These are phyloP conservation scores for Halenospora varia DNA, from an alignment of 495 filamentous ascomycete genomes.

Conservation along the genomic window DNA sequence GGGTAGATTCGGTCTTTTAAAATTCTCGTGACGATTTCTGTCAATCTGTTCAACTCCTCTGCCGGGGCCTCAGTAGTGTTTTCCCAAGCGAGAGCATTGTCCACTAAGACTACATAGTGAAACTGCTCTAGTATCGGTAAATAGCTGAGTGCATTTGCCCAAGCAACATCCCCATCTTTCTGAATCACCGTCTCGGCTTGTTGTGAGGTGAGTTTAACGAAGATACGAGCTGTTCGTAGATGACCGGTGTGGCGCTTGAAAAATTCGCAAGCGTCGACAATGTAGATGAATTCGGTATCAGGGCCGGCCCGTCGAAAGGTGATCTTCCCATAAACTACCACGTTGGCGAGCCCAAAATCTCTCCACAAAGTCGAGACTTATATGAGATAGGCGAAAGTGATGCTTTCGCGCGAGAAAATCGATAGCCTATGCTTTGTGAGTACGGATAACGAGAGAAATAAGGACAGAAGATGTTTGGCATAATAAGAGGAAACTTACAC, in stretches of 20 bases:
- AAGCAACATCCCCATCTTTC: not conserved
- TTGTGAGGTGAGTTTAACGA: not conserved
- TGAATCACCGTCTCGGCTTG: not conserved
- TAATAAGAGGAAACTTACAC: too few species aligned
- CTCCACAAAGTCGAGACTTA: not conserved
- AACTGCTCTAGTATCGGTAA: not conserved
- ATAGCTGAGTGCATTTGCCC: not conserved
- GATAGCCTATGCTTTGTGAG: not conserved
- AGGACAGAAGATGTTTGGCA: not conserved
- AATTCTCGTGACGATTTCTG: too few species aligned
- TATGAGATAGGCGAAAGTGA: not conserved
- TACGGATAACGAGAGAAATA: not conserved
- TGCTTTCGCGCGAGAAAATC: too few species aligned
- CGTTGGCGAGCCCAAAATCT: not conserved
- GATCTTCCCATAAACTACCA: not conserved
- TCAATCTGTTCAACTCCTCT: not conserved
- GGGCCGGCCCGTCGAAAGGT: too few species aligned
- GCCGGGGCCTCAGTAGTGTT: not conserved
- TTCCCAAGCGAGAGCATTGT: not conserved
- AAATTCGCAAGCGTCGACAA: not conserved
- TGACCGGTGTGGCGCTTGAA: not conserved
- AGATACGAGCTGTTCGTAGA: not conserved
- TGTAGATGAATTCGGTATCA: too few species aligned
- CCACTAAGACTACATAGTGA: not conserved
- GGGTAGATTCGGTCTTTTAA: too few species aligned